Percentiles rank a stretch among this genome's conserved stretches.
phyloP scores from a whole-genome alignment of 116 monocot species.

The Zostera marina region DNA sequence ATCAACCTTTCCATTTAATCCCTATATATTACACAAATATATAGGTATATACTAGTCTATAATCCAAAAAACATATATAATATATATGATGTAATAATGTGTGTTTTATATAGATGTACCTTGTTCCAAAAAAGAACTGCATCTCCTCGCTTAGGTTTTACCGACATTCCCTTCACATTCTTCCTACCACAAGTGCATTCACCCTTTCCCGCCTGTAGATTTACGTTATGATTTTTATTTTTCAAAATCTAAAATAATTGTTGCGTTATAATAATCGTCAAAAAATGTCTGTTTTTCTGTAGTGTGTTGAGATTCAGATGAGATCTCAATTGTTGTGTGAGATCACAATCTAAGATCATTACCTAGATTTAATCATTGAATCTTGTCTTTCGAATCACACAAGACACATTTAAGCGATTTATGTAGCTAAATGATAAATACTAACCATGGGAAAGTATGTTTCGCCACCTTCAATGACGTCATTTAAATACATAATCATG shows the following conservation, averaged over 20 bases:
- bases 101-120: constrained; percentile 29
- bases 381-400: too few species aligned
- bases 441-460: constrained; percentile 76
- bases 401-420: too few species aligned
- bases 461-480: constrained; percentile 88
- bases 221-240: too few species aligned
- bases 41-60: not conserved
- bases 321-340: too few species aligned
- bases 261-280: too few species aligned
- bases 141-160: constrained; percentile 72
- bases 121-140: constrained; percentile 91
- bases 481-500: constrained; percentile 84
- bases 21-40: constrained; percentile 17
- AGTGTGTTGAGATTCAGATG: too few species aligned
- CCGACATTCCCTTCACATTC: constrained; percentile 56
- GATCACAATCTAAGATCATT: too few species aligned
- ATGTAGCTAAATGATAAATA: too few species aligned
- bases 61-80: not conserved
- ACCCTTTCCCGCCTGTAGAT: constrained; percentile 37
- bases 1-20: constrained; percentile 59
- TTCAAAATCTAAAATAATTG: too few species aligned
- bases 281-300: too few species aligned
- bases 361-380: too few species aligned
- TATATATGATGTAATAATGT: too few species aligned
- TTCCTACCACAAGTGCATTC: constrained; percentile 79